These are phyloP conservation scores for Adansonia madagascariensis DNA, from an alignment of 441 rosid species.

Conservation along the genomic window DNA sequence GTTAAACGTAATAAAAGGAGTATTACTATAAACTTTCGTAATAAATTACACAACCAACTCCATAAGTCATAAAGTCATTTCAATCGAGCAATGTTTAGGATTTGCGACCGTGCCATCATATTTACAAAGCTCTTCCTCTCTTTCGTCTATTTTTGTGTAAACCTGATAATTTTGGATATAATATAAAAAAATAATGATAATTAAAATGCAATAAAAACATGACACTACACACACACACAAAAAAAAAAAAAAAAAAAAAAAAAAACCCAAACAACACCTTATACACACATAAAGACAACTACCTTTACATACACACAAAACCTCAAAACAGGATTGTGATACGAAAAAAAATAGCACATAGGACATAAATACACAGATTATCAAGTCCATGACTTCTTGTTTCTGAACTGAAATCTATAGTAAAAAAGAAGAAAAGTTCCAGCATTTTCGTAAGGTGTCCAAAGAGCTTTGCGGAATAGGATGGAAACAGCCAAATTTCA, in stretches of 20 bases:
- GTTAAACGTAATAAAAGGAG: too few species aligned
- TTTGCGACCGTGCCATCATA: neutral
- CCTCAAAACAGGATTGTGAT: too few species aligned
- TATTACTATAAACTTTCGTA: too few species aligned
- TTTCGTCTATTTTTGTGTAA: neutral
- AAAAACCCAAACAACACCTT: neutral
- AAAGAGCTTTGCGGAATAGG: neutral
- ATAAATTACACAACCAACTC: neutral
- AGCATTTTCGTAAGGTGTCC: neutral
- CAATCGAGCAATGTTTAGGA: neutral
- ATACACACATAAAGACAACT: neutral
- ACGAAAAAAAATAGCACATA: too few species aligned
- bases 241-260: too few species aligned
- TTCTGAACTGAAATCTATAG: neutral
- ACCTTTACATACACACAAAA: too few species aligned
- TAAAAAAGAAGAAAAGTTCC: neutral
- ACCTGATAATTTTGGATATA: neutral
- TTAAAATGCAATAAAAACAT: neutral
- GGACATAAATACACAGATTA: neutral
- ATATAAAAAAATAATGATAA: neutral
- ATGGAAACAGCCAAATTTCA: constrained; percentile 32
- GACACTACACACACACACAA: neutral
- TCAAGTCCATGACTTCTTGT: neutral
- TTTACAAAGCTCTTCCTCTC: neutral
- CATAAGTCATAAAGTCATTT: neutral